Base-by-base conservation (phyloP, 2,329 filamentous ascomycete species). In the Penicillium polonicum region DNA sequence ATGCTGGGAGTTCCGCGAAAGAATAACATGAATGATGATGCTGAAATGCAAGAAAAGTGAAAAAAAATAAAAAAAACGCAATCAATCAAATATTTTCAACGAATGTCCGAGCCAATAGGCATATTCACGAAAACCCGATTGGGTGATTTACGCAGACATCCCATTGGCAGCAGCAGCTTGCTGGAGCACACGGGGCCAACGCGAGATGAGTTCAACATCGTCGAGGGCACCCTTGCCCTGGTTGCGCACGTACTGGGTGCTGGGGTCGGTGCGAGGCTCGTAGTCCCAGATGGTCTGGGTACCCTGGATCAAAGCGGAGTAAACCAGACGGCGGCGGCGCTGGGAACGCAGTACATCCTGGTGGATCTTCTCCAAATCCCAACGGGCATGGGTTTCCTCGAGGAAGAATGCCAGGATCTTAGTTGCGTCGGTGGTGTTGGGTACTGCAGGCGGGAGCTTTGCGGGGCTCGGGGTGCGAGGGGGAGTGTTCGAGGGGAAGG, bases 201-300 rank as follows among this genome's bases (percentile, higher is more conserved):
- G 74, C 17, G 74, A 76, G 36, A 77, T 71, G 15, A 72, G 59
- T 51, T 78, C 75, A 17, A 77, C 72, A 50, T 78, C 74, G 48
- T 77, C 75, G 31, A 78, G 63, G 2, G 70, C 67, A 4, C 74
- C 74, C 68, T 75, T 74, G 64, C 75, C 72, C 52, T 74, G 73
- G 67, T 78, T 78, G 49, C 92, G 89, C 68, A 97, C 95, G 75
- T 93, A 95, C 75, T 90, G 90, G 65, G 60, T 64, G 59, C 73
- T 73, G 8, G 70, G 72, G 62, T 76, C 70, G 48, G 78, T 67
- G 52, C 82, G 77, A 0, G 91, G 91, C 76, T 92, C 84, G 76
- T 88, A 89, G 75, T 97, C 92, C 92, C 92, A 97, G 71, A 86
- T 84, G 39, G 89, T 89, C 65, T 90, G 91, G 36, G 80, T 80